Percentiles rank a stretch among this genome's conserved stretches.
Conservation (phyloP, 495 filamentous ascomycete genomes). For the Lepraria neglecta region DNA sequence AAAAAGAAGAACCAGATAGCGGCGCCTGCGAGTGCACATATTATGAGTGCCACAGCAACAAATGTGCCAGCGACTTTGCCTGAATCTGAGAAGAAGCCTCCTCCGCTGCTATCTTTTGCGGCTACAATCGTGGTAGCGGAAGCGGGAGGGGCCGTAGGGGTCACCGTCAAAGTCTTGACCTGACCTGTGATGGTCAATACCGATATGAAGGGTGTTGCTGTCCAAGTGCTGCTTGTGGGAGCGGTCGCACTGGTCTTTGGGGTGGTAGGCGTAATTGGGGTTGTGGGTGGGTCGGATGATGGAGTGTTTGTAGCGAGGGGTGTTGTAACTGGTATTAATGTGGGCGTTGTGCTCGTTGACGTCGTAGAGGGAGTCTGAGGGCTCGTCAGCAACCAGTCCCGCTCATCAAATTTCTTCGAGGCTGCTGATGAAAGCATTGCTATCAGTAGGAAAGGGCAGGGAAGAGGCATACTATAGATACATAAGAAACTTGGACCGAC, state of each 20-base stretch:
- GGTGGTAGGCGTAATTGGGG: slow-evolving; percentile 24
- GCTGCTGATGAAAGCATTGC: background rate
- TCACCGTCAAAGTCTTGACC: slow-evolving; percentile 48
- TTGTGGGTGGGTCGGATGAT: slow-evolving; percentile 28
- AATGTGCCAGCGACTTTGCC: slow-evolving; percentile 48
- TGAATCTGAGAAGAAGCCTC: slow-evolving; percentile 36
- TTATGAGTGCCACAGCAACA: slow-evolving; percentile 39
- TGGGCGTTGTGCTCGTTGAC: slow-evolving; percentile 21
- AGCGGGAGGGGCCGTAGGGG: slow-evolving; percentile 34
- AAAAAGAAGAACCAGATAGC: slow-evolving; percentile 42
- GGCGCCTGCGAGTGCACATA: slow-evolving; percentile 32
- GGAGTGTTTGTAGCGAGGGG: slow-evolving; percentile 17
- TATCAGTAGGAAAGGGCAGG: slow-evolving; percentile 3
- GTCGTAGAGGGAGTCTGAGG: slow-evolving; percentile 24
- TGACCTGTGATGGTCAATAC: slow-evolving; percentile 44
- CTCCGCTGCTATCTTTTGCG: slow-evolving; percentile 30
- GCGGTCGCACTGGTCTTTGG: slow-evolving; percentile 19
- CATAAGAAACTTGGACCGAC: slow-evolving; percentile 25
- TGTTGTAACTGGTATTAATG: slow-evolving; percentile 16
- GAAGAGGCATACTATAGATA: slow-evolving; percentile 28
- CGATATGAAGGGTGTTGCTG: slow-evolving; percentile 41
- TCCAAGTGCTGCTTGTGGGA: slow-evolving; percentile 28
- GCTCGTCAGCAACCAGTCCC: background rate
- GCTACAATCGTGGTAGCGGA: slow-evolving; percentile 27
- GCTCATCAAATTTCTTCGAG: background rate